A percentile compares a stretch with the other conserved stretches of the same genome.
These are phyloP conservation scores for Hura crepitans DNA, from an alignment of 441 rosid species.

Conservation along the genomic window DNA sequence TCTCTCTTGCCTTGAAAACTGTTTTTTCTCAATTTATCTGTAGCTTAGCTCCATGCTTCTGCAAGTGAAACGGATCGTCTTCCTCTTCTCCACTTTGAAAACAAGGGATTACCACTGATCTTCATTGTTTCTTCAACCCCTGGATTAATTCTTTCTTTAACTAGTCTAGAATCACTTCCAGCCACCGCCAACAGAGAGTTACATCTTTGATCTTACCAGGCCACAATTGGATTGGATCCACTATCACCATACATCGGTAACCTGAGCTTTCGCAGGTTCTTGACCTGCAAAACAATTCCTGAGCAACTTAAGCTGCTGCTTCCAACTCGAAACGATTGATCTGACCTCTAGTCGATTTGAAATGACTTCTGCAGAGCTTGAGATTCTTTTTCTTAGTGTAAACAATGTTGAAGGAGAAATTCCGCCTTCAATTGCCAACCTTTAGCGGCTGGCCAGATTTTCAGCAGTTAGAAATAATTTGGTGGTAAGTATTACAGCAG, in stretches of 20 bases:
- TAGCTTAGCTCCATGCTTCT: neutral
- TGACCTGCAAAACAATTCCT: constrained; percentile 6
- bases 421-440: neutral
- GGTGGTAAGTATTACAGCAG: neutral
- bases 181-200: neutral
- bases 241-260: constrained; percentile 18
- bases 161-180: neutral
- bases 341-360: neutral
- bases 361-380: constrained; percentile 3
- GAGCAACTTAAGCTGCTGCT: constrained; percentile 10
- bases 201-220: constrained; percentile 3
- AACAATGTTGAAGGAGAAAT: constrained; percentile 5
- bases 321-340: neutral
- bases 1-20: too few relatives aligned
- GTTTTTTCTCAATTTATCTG: too few relatives aligned
- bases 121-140: neutral
- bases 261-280: constrained; percentile 10
- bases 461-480: neutral
- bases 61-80: neutral
- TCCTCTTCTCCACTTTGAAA: neutral
- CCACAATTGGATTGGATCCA: neutral
- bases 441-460: neutral
- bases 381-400: neutral
- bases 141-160: constrained; percentile 5
- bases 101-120: neutral